Evolutionary conservation across 2,329 filamentous ascomycete genomes (phyloP), one percentile per base, ranked within the genome.

Genomic region (Xylaria sp.): DNA sequence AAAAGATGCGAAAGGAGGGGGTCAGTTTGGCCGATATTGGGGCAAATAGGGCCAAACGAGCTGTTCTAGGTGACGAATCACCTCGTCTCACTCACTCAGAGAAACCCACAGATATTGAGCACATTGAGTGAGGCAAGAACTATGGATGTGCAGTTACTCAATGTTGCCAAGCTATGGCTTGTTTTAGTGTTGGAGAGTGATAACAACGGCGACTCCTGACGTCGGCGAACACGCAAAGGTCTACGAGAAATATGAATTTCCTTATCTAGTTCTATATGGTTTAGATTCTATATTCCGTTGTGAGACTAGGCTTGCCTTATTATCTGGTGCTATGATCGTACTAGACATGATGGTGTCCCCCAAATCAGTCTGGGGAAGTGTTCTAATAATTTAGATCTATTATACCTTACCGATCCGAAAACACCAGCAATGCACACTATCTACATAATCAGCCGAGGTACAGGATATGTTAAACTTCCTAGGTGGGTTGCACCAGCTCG

Each of bases 1-100:
- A 72, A 40, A 65, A n/a, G 12, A 64, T 72, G 70, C 66, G 70
- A 21, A 72, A 69, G 65, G 63, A 71, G 32, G 70, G 70, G 5
- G 47, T 68, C 35, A 73, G 61, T 32, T 53, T 71, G 21, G 40
- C 66, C 18, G 66, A 72, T 3, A 72, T 73, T 58, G 68, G 68
- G 37, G 66, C 60, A 13, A 50, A 63, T 29, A 68, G 58, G 29
- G 71, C 64, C 3, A 69, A 71, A 42, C 23, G 62, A 18, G 47
- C 55, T 42, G 3, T 23, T 21, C 42, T 57, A 9, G 47, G 37
- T 18, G 62, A 51, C 8, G 66, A 71, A n/a, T 61, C 25, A 47
- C 35, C 54, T 35, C 13, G 5, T 25, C 18, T 25, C 8, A 10
- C 18, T 35, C 23, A 27, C 2, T 65, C 54, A 21, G 68, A 70